Base-by-base conservation (phyloP, 345 rosid species). In the Lepidium aucheri region DNA sequence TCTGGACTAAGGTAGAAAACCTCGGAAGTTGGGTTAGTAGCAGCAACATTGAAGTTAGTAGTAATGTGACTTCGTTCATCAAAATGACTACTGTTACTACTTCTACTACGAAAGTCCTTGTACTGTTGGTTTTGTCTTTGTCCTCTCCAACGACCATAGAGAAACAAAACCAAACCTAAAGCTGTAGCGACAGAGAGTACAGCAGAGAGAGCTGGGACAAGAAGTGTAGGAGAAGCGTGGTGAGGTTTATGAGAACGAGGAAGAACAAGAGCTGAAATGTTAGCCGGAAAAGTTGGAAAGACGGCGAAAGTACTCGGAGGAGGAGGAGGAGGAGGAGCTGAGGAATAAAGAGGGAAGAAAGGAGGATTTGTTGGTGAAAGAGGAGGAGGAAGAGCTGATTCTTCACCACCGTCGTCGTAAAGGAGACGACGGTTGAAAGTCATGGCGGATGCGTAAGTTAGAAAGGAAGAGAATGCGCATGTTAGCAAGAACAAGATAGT, bases 261-360 rank as follows among this genome's bases (percentile, higher is more conserved):
- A 53, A 93, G 84, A 67, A 79, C 80, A 15, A 93, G 79, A 33
- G 94, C 84, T 63, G 96, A 89, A 69, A 92, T 85, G 69, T 92
- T 92, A 46, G 95, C 98, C 0, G 98, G 98, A 45, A 89, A 92
- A 33, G 97, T 85, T 10, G 93, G 92, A 39, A 80, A 85, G 10
- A 74, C 34, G 45, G 85, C 53, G 1, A 88, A 83, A 9, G 84
- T 43, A 3, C 85, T 68, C 20, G 91, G 90, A 6, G 90, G 94
- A 2, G 90, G 67, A 47, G 95, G 95, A 5, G 86, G 91, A 1
- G 89, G 89, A 33, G 95, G 69, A 9, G 81, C 44, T 7, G 84
- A 60, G 39, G 90, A 80, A 60, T 75, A 84, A 10, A 85, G 35
- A 3, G 97, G 97, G 76, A 90, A 93, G 64, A 90, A 93, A 0